Percentiles rank a stretch among this genome's conserved stretches.
Conservation (phyloP, 2,329 filamentous ascomycete species). For the Colletotrichum neosansevieriae region DNA sequence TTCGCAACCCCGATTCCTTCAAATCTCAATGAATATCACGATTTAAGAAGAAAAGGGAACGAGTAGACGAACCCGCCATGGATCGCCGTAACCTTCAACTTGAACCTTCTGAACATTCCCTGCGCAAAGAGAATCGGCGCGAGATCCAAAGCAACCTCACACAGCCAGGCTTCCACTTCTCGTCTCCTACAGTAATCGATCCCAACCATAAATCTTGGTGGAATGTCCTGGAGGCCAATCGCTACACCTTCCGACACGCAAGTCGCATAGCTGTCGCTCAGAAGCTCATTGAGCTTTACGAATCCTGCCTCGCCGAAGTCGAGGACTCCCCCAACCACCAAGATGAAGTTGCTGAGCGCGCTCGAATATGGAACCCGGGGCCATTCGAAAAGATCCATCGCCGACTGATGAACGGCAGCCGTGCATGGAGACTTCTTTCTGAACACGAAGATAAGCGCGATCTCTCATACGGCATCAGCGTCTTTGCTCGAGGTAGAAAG, state of each 20-base stretch:
- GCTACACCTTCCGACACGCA: not conserved
- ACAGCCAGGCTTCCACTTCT: not conserved
- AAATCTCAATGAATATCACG: not conserved
- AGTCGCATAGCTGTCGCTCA: not conserved
- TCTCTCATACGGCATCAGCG: not conserved
- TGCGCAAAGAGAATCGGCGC: not conserved
- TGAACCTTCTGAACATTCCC: not conserved
- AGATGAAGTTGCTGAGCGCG: not conserved
- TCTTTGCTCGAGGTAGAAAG: not conserved
- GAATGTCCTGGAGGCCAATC: not conserved
- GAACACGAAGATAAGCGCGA: not conserved
- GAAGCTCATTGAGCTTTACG: not conserved
- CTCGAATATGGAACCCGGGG: not conserved
- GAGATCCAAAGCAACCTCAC: not conserved
- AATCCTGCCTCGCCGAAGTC: not conserved
- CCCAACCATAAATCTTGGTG: not conserved
- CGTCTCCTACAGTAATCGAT: not conserved
- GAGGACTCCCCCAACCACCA: not conserved
- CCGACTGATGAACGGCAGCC: not conserved
- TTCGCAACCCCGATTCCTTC: too few species aligned
- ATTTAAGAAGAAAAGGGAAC: not conserved
- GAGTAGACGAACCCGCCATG: not conserved
- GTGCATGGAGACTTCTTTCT: not conserved
- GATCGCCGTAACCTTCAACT: not conserved
- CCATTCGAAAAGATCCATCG: not conserved